These are phyloP conservation scores for Candida michaelii DNA, from an alignment of 805 yeast genomes.

Conservation along the genomic window DNA sequence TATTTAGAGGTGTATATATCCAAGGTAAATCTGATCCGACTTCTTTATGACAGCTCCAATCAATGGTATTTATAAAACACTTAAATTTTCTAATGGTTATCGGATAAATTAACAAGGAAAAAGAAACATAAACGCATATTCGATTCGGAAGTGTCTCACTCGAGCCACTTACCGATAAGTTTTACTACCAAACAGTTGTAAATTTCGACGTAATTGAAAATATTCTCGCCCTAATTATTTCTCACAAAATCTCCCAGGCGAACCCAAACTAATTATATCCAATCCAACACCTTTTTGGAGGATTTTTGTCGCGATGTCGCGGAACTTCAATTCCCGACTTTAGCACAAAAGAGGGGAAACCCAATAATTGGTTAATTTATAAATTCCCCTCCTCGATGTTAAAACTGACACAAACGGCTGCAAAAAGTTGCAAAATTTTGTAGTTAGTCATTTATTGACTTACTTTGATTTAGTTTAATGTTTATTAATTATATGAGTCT, in stretches of 20 bases:
- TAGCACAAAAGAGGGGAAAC: constrained; percentile 6
- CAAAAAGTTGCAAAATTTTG: constrained; percentile 2
- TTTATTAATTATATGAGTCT: neutral
- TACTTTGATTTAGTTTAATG: neutral
- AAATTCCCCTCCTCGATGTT: constrained; percentile 1
- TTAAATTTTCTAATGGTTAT: too few species aligned
- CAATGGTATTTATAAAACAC: too few species aligned
- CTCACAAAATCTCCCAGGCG: neutral
- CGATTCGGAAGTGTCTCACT: constrained; percentile 6
- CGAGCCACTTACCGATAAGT: neutral
- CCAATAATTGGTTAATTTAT: constrained; percentile 4
- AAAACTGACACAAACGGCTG: constrained; percentile 4
- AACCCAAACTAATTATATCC: neutral
- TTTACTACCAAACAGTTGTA: neutral
- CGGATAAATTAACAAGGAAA: neutral
- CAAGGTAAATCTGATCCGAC: too few species aligned
- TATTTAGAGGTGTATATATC: too few species aligned
- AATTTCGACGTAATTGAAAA: too few species aligned
- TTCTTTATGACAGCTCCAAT: too few species aligned
- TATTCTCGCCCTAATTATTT: too few species aligned
- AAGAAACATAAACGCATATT: constrained; percentile 3
- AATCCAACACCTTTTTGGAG: neutral
- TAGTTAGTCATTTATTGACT: neutral
- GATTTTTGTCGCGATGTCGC: constrained; percentile 2
- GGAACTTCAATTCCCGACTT: constrained; percentile 2